Conservation (phyloP, 345 rosid genomes). For the Ricinus communis region DNA sequence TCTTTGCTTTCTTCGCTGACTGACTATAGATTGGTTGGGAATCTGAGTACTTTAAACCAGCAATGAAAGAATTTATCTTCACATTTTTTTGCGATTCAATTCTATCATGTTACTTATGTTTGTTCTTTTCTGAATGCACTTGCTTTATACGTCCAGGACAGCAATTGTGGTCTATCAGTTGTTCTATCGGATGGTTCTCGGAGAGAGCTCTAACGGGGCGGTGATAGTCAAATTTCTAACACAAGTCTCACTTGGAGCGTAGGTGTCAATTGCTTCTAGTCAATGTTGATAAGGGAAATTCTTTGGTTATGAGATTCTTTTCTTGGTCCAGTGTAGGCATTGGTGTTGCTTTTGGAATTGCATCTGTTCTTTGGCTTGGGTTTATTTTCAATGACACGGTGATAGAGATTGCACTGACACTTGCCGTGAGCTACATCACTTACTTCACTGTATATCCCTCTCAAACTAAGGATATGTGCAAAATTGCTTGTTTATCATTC, state of each 20-base stretch:
- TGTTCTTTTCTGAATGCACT: conserved; percentile 16
- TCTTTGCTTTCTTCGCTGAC: conserved; percentile 7
- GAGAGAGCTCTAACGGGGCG: conserved; percentile 50
- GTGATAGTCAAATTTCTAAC: conserved; percentile 65
- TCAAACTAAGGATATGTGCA: background rate
- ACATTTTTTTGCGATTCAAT: background rate
- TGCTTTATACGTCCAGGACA: conserved; percentile 53
- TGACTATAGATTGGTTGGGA: conserved; percentile 2
- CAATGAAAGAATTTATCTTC: background rate
- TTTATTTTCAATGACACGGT: conserved; percentile 91
- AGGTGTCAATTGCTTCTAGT: conserved; percentile 41
- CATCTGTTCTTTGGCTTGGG: conserved; percentile 90
- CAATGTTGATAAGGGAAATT: background rate
- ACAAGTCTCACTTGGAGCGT: conserved; percentile 89
- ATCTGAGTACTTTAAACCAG: conserved; percentile 8
- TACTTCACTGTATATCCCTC: conserved; percentile 74
- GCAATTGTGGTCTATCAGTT: conserved; percentile 95
- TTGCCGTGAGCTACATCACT: conserved; percentile 91
- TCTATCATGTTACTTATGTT: conserved; percentile 14
- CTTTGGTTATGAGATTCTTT: conserved; percentile 26
- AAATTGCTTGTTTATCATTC: background rate
- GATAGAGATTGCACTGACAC: conserved; percentile 81
- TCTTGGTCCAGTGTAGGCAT: conserved; percentile 72
- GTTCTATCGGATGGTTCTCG: conserved; percentile 80
- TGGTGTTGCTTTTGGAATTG: conserved; percentile 85